Evolutionary conservation across 371 early-diverging fungal species (phyloP).

Genomic region (Haplosporangium sp.): DNA sequence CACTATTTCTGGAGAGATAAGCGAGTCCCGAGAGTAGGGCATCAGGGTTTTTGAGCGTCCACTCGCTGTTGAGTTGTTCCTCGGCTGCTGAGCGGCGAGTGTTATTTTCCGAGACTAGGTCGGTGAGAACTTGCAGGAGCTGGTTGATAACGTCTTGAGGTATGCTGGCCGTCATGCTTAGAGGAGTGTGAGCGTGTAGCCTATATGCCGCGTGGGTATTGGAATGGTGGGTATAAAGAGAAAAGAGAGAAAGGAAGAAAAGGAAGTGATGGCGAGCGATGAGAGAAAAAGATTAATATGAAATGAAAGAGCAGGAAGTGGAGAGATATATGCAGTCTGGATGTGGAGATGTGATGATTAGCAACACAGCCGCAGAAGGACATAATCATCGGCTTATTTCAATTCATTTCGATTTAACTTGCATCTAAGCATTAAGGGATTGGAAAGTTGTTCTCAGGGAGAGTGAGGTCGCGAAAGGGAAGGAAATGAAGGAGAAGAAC

Average conservation of each 20-base stretch:
- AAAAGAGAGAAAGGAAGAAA: too few species aligned
- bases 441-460: too few species aligned
- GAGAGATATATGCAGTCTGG: too few species aligned
- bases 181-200: background rate
- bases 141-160: constrained; percentile 67
- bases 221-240: background rate
- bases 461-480: too few species aligned
- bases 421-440: too few species aligned
- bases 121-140: constrained; percentile 65
- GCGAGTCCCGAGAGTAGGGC: constrained; percentile 75
- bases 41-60: constrained; percentile 74
- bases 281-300: background rate
- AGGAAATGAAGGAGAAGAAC: too few species aligned
- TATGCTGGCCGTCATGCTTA: constrained; percentile 19
- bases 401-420: too few species aligned
- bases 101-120: constrained; percentile 68
- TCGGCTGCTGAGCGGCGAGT: constrained; percentile 76
- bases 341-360: too few species aligned
- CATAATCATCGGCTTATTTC: too few species aligned
- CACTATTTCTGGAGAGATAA: constrained; percentile 64
- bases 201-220: too few species aligned
- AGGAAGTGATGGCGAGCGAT: background rate
- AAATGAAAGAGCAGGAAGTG: too few species aligned
- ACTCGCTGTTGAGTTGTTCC: constrained; percentile 74
- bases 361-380: too few species aligned